Evolutionary conservation across 2,329 filamentous ascomycete species (phyloP), one percentile per base, ranked within the genome.

Genomic region (Colletotrichum ledebouriae): DNA sequence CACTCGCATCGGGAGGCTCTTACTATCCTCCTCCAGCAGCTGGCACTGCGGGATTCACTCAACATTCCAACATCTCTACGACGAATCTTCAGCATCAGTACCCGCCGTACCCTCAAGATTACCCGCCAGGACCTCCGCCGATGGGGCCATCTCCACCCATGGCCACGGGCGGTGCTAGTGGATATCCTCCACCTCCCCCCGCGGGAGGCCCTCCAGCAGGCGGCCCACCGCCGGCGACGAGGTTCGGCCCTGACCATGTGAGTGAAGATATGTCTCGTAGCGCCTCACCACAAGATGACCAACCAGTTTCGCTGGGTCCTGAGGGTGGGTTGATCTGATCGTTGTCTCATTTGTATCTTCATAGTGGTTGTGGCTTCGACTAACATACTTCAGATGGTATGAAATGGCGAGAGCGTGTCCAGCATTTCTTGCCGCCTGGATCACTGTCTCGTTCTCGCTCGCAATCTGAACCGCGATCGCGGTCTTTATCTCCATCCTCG

Each of bases 1-100:
- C 83, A 3, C 83, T 80, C 61, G 84, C 84, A 4, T 86, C 84
- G 2, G 85, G 84, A n/a, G 84, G 84, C 12, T 81, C 81, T 15
- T 85, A 80, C 73, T 85, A 83, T 67, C 82, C 81, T 3, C 81
- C 82, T 3, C 66, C 70, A 11, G 58, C 67, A n/a, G 60, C 55
- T 20, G 59, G 63, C 11, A 52, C 71, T 50, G 73, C 71, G 10
- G 76, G 75, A 17, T 79, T 82, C 71, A 77, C 78, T 6, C 78
- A 78, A 11, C 80, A 81, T 56, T 77, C 78, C 34, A 79, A 80
- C 72, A 71, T 75, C 17, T 76, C 68, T 60, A 78, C 66, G 44
- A 78, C 71, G 68, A 78, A 73, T 67, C 71, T 73, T 69, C 68
- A 74, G 50, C 79, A 84, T 6, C 57, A 59, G 6, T 80, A 79